These are phyloP conservation scores for Didymella glomerata DNA, from an alignment of 2,329 filamentous ascomycete genomes.

Conservation along the genomic window DNA sequence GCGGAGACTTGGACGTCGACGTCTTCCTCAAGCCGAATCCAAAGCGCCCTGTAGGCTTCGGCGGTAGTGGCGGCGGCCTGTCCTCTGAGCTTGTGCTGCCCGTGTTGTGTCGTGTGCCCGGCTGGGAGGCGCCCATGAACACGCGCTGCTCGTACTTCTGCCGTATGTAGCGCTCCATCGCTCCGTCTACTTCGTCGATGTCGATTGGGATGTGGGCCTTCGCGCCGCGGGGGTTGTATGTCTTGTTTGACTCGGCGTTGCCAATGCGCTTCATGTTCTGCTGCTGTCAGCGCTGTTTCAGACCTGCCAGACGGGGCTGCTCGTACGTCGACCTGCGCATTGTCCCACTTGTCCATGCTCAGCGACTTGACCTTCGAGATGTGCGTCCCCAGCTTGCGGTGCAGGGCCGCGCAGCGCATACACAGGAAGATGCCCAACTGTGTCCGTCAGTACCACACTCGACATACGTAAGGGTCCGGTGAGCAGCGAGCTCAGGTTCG, in stretches of 20 bases:
- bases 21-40: slow-evolving; percentile 73
- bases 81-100: slow-evolving; percentile 66
- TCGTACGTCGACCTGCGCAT: slow-evolving; percentile 92
- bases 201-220: slow-evolving; percentile 87
- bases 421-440: slow-evolving; percentile 95
- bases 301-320: not conserved
- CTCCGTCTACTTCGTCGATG: slow-evolving; percentile 88
- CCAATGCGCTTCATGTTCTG: slow-evolving; percentile 95
- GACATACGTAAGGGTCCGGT: not conserved
- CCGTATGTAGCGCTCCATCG: slow-evolving; percentile 94
- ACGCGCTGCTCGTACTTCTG: slow-evolving; percentile 84
- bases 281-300: slow-evolving; percentile 23
- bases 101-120: slow-evolving; percentile 62
- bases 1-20: slow-evolving; percentile 67
- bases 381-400: slow-evolving; percentile 96
- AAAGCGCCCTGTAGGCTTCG: slow-evolving; percentile 68
- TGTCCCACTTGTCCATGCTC: slow-evolving; percentile 97
- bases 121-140: slow-evolving; percentile 53
- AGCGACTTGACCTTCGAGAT: slow-evolving; percentile 98
- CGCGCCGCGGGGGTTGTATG: slow-evolving; percentile 86
- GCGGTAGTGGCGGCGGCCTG: slow-evolving; percentile 65
- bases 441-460: slow-evolving; percentile 26
- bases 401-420: slow-evolving; percentile 94
- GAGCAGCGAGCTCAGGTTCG: slow-evolving; percentile 14
- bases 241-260: slow-evolving; percentile 84